Evolutionary conservation across 2,329 filamentous ascomycete species (phyloP).

Genomic region (Cyphellophora attinorum): DNA sequence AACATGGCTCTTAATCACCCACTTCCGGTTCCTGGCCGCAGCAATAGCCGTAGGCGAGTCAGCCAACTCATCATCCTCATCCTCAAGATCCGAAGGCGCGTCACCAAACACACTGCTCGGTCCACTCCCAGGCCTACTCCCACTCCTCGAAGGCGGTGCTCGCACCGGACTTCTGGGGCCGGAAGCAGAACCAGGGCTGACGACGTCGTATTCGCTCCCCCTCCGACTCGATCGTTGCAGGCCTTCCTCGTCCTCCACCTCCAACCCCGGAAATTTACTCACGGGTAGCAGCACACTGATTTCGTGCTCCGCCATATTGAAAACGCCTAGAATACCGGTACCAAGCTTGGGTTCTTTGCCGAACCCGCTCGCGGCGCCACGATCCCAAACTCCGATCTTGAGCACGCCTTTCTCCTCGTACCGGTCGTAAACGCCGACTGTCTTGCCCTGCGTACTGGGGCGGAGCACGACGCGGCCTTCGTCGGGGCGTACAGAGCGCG

Average conservation of each 20-base stretch:
- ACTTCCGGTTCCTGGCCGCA: constrained; percentile 30
- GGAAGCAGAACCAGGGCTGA: too few species aligned
- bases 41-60: neutral
- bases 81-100: neutral
- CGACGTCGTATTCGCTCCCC: neutral
- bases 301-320: constrained; percentile 61
- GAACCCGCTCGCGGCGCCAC: constrained; percentile 49
- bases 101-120: neutral
- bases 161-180: too few species aligned
- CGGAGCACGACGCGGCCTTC: constrained; percentile 69
- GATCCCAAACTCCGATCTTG: constrained; percentile 71
- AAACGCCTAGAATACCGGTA: constrained; percentile 69
- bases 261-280: constrained; percentile 62
- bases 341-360: too few species aligned
- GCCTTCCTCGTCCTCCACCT: constrained; percentile 19
- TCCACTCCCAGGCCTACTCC: neutral
- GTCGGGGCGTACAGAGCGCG: constrained; percentile 57
- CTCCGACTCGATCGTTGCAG: neutral
- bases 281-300: constrained; percentile 63
- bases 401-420: constrained; percentile 67
- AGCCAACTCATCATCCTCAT: neutral
- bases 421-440: constrained; percentile 61
- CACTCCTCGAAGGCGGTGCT: constrained; percentile 7
- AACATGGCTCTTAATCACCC: constrained; percentile 64
- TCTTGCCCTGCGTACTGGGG: constrained; percentile 64